phyloP scores from a whole-genome alignment of 352 stramenopile species.

The Globisporangium paroecandrum region DNA sequence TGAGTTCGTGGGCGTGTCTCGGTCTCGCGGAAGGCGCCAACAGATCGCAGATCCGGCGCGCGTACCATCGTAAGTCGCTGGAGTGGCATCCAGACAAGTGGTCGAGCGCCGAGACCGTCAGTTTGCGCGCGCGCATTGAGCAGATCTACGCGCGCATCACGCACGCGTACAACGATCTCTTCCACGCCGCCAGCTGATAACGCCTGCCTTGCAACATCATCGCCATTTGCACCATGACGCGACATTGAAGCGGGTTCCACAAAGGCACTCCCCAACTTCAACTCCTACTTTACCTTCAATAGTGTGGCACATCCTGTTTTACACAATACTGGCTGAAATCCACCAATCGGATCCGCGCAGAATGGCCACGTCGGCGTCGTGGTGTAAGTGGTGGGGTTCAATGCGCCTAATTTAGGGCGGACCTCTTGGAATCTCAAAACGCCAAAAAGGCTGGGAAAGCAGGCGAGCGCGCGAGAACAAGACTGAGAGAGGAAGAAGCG shows the following conservation, averaged over 20 bases:
- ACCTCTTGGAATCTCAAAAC: conserved; percentile 11
- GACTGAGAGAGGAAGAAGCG: too few species aligned
- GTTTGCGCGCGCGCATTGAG: conserved; percentile 27
- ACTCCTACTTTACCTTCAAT: not conserved
- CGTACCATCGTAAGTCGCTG: conserved; percentile 57
- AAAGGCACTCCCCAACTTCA: not conserved
- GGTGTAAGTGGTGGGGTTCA: not conserved
- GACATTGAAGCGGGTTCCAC: not conserved
- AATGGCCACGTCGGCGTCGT: conserved; percentile 13
- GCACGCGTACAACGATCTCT: conserved; percentile 44
- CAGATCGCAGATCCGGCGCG: conserved; percentile 41
- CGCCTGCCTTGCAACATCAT: not conserved
- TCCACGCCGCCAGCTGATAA: not conserved
- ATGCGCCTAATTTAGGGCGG: conserved; percentile 15
- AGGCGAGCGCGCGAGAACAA: not conserved
- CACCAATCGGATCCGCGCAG: conserved; percentile 1
- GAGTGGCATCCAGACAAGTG: conserved; percentile 78
- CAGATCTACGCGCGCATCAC: conserved; percentile 44
- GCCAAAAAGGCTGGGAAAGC: not conserved
- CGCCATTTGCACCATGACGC: not conserved
- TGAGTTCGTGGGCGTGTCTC: conserved; percentile 49
- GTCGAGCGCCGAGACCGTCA: conserved; percentile 24
- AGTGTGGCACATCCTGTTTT: conserved; percentile 7
- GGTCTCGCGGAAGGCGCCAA: conserved; percentile 39
- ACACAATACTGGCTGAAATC: not conserved